phyloP scores from a whole-genome alignment of 1,284 basidiomycete species.

The Fistulina hepatica region DNA sequence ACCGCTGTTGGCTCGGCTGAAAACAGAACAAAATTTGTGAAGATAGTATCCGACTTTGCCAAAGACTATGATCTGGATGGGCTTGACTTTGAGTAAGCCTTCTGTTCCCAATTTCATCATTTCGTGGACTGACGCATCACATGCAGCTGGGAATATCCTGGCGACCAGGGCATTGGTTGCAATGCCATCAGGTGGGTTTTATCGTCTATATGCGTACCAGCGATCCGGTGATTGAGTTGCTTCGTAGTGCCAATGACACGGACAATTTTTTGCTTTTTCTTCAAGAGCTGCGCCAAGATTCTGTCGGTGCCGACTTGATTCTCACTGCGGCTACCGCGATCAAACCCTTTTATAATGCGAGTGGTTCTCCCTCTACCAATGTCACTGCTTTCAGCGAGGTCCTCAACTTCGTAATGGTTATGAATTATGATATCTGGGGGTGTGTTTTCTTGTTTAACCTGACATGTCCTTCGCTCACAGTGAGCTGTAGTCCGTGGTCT shows the following conservation, averaged over 20 bases:
- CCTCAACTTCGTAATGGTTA: slow-evolving; percentile 54
- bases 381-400: slow-evolving; percentile 47
- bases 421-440: slow-evolving; percentile 70
- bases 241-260: slow-evolving; percentile 40
- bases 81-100: slow-evolving; percentile 51
- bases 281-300: slow-evolving; percentile 42
- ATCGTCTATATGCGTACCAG: too few relatives aligned
- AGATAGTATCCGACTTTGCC: slow-evolving; percentile 42
- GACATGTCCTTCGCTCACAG: slow-evolving; percentile 76
- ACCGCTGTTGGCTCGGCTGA: slow-evolving; percentile 35
- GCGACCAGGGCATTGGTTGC: slow-evolving; percentile 39
- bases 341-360: slow-evolving; percentile 41
- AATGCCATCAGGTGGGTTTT: slow-evolving; percentile 47
- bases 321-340: slow-evolving; percentile 57
- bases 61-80: slow-evolving; percentile 49
- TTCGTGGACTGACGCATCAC: neutral
- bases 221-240: too few relatives aligned
- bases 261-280: slow-evolving; percentile 52
- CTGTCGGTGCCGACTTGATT: slow-evolving; percentile 41
- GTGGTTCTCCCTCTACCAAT: slow-evolving; percentile 40
- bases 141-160: slow-evolving; percentile 63
- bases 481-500: slow-evolving; percentile 57
- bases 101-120: neutral
- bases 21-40: slow-evolving; percentile 45
- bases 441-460: slow-evolving; percentile 20